These are phyloP conservation scores for Helminthosporium solani DNA, from an alignment of 2,329 filamentous ascomycete genomes.

Conservation along the genomic window DNA sequence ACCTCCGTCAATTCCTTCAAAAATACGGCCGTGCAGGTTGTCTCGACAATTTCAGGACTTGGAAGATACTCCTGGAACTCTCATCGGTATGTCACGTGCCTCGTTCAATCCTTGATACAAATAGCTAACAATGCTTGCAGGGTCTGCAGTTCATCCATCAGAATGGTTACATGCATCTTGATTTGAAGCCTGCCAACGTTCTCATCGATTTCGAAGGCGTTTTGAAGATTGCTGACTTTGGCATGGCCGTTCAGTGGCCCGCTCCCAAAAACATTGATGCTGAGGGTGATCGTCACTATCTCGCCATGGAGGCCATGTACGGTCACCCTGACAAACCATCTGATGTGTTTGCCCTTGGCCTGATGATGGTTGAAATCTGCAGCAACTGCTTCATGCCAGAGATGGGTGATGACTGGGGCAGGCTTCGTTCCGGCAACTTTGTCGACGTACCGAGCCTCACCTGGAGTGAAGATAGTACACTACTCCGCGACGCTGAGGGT, in stretches of 20 bases:
- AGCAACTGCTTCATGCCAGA: conserved; percentile 92
- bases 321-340: conserved; percentile 87
- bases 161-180: conserved; percentile 79
- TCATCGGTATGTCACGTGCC: conserved; percentile 63
- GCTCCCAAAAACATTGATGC: conserved; percentile 75
- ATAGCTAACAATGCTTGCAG: conserved; percentile 50
- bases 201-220: conserved; percentile 78
- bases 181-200: conserved; percentile 83
- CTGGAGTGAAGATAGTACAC: conserved; percentile 68
- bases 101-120: background rate
- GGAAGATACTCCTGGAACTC: conserved; percentile 92
- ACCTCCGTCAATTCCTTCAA: conserved; percentile 81
- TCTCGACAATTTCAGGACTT: conserved; percentile 95
- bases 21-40: conserved; percentile 79
- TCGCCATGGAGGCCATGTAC: conserved; percentile 86
- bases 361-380: conserved; percentile 92
- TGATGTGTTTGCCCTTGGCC: conserved; percentile 89
- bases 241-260: conserved; percentile 77
- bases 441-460: conserved; percentile 82
- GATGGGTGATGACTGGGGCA: conserved; percentile 88
- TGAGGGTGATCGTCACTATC: conserved; percentile 95
- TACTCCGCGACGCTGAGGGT: conserved; percentile 68
- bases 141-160: conserved; percentile 89
- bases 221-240: conserved; percentile 85
- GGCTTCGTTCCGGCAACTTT: conserved; percentile 83